phyloP scores from a whole-genome alignment of 2,329 filamentous ascomycete species.

The Xylaria multiplex region DNA sequence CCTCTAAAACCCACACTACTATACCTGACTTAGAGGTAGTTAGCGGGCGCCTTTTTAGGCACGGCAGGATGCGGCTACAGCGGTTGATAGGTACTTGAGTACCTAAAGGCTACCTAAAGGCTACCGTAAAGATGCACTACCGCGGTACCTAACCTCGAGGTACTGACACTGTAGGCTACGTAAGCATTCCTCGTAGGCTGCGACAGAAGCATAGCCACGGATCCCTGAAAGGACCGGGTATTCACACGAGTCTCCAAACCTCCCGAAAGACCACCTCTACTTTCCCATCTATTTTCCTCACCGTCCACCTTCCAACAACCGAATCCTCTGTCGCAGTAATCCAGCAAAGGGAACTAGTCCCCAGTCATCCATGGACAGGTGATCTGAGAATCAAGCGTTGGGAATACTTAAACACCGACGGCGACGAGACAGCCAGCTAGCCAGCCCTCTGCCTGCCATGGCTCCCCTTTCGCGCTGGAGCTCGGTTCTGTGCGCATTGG shows the following conservation, averaged over 20 bases:
- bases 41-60: not conserved
- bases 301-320: slow-evolving; percentile 2
- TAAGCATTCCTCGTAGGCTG: slow-evolving; percentile 18
- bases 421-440: slow-evolving; percentile 20
- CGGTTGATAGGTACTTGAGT: slow-evolving; percentile 10
- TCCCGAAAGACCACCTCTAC: slow-evolving; percentile 34
- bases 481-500: slow-evolving; percentile 54
- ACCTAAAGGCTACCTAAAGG: no score
- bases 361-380: slow-evolving; percentile 29
- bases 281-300: slow-evolving; percentile 10
- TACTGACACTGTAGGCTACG: slow-evolving; percentile 12
- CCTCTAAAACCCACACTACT: not conserved
- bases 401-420: slow-evolving; percentile 16
- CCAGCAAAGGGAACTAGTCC: not conserved
- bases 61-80: not conserved
- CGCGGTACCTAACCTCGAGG: no score
- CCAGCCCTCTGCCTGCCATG: slow-evolving; percentile 40
- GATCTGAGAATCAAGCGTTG: slow-evolving; percentile 9
- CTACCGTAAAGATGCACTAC: no score
- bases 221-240: slow-evolving; percentile 28
- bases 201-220: slow-evolving; percentile 21
- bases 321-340: not conserved
- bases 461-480: slow-evolving; percentile 46
- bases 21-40: not conserved
- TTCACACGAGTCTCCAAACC: slow-evolving; percentile 18